Base-by-base conservation (phyloP, 345 rosid genomes). In the Anastatica hierochuntica region DNA sequence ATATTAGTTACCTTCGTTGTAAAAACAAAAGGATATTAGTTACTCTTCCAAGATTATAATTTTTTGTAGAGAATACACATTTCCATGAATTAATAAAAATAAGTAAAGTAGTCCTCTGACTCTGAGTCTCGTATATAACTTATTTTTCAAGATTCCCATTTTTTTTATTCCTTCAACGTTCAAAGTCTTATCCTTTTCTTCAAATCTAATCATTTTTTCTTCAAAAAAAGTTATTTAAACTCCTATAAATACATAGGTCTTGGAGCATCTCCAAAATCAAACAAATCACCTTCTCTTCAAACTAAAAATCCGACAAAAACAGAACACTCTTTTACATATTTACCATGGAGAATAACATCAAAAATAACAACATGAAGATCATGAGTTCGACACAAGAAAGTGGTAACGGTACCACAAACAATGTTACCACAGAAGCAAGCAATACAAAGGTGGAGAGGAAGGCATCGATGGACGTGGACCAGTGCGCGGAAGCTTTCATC, bases 401-500 rank as follows among this genome's bases (percentile, higher is more conserved):
- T 48, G 43, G 50, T 48, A 21, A 47, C 33, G 62, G 23, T 31
- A 56, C 62, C 18, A 40, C 51, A 15, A 64, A 56, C 45, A 48
- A 40, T 37, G 36, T 4, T 12, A 37, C 49, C 6, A 56, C 61
- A 35, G 53, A 35, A 49, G 21, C 35, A 13, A 54, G 21, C 42
- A 55, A 66, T 13, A 68, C 45, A 34, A 71, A 59, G 56, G 69
- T 76, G 1, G 85, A 75, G 71, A 81, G 77, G 42, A 62, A 66
- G 67, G 74, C 77, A 36, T 77, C 87, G 6, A 62, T 72, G 63
- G 94, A 84, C 70, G 72, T 88, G 21, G 73, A 88, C 18, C 65
- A 79, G 48, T 79, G 88, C 14, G 96, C 94, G 0, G 96, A 88
- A 34, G 81, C 81, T n/a, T 84, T 88, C 74, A 88, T 84, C 68